Evolutionary conservation across 1,139 yeast genomes (phyloP).

Genomic region (Citeromyces siamensis): DNA sequence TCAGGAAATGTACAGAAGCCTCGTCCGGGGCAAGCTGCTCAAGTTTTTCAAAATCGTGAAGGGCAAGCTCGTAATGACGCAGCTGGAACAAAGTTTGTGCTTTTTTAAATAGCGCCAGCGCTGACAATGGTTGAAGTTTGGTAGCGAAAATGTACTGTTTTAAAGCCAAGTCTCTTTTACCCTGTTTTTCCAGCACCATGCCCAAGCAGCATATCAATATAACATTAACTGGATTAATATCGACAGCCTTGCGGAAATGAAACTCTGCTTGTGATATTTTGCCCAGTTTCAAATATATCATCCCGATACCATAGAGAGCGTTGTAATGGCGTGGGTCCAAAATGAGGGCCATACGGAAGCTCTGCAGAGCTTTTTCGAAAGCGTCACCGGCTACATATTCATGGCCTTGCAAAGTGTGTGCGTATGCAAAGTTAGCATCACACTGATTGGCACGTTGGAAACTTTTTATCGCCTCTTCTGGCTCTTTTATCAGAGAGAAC

Average conservation of each 20-base stretch:
- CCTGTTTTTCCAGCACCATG: conserved; percentile 76
- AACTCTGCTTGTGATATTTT: conserved; percentile 75
- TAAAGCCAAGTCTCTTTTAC: conserved; percentile 60
- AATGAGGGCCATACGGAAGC: conserved; percentile 68
- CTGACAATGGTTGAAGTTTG: conserved; percentile 74
- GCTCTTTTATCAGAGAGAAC: conserved; percentile 72
- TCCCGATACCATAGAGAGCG: conserved; percentile 93
- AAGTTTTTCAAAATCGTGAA: conserved; percentile 61
- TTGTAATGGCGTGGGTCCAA: conserved; percentile 81
- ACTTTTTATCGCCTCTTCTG: conserved; percentile 84
- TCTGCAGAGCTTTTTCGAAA: conserved; percentile 77
- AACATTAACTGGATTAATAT: conserved; percentile 83
- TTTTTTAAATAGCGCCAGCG: conserved; percentile 79
- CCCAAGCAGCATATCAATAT: conserved; percentile 91
- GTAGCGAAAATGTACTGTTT: conserved; percentile 78
- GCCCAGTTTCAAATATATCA: conserved; percentile 84
- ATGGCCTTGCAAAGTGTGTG: conserved; percentile 89
- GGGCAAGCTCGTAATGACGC: conserved; percentile 61
- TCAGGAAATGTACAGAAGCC: conserved; percentile 80
- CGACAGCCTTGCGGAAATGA: conserved; percentile 79
- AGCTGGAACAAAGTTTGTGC: conserved; percentile 71
- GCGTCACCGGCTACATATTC: conserved; percentile 85
- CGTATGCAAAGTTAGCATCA: conserved; percentile 71
- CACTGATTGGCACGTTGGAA: conserved; percentile 68
- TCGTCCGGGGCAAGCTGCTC: conserved; percentile 83